Conservation (phyloP, 2,329 filamentous ascomycete species). For the Ramularia endophylla region DNA sequence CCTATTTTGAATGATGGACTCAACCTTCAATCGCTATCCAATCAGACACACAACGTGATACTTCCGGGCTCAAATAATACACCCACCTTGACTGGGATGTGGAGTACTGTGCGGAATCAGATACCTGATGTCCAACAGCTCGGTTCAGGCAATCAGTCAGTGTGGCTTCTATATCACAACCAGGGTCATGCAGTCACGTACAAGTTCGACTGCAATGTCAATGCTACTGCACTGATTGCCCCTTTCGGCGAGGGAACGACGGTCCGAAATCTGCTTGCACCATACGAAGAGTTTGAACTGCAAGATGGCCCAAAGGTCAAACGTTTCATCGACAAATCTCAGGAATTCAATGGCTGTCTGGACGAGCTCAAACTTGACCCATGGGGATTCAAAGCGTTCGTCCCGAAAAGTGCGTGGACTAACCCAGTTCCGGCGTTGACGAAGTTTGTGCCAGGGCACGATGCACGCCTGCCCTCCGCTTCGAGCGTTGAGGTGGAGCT, state of each 20-base stretch:
- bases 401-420: slow-evolving; percentile 44
- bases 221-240: slow-evolving; percentile 39
- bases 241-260: slow-evolving; percentile 47
- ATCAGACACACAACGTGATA: slow-evolving; percentile 43
- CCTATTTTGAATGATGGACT: slow-evolving; percentile 53
- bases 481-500: slow-evolving; percentile 45
- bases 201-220: slow-evolving; percentile 48
- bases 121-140: slow-evolving; percentile 29
- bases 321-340: slow-evolving; percentile 38
- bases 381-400: slow-evolving; percentile 53
- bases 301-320: slow-evolving; percentile 24
- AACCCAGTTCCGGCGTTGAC: slow-evolving; percentile 51
- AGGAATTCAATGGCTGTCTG: slow-evolving; percentile 48
- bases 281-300: slow-evolving; percentile 50
- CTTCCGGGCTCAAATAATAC: slow-evolving; percentile 45
- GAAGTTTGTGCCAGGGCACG: slow-evolving; percentile 53
- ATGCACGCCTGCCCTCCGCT: slow-evolving; percentile 46
- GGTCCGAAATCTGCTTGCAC: slow-evolving; percentile 56
- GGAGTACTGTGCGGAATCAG: slow-evolving; percentile 48
- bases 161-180: slow-evolving; percentile 47
- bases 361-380: slow-evolving; percentile 43
- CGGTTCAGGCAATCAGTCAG: slow-evolving; percentile 31
- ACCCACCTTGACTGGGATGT: slow-evolving; percentile 51
- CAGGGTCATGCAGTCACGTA: slow-evolving; percentile 43
- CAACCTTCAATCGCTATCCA: slow-evolving; percentile 48